Base-by-base conservation (phyloP, 2,329 filamentous ascomycete genomes). In the Lecanicillium sp. region DNA sequence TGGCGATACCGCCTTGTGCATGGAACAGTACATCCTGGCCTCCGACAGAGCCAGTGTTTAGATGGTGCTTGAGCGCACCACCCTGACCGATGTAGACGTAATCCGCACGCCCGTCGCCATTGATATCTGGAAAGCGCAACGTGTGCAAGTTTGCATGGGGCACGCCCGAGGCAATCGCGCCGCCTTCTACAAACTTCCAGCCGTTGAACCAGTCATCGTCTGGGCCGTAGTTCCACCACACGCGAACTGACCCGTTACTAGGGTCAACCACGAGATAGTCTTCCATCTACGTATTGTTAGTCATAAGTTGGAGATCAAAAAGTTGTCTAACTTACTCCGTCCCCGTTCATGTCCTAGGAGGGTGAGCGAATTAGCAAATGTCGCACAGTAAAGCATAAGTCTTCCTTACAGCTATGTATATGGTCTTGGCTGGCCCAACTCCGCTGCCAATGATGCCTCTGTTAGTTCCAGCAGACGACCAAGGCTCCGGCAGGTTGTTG, bases 41-140 rank as follows among this genome's bases (percentile, higher is more conserved):
- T 4, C 45, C 48, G 2, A 31, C 29, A 2, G 44, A 37, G 0
- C 48, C 50, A 0, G 44, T 49, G 14, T 53, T 53, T 29, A 50
- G n/a, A 8, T 41, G 32, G 31, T 50, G 41, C 4, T 36, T 40
- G 12, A 53, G 20, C 9, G 51, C 40, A 3, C 51, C 51, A 1
- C 43, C 42, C 22, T 47, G 27, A 2, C 50, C 51, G 4, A 51
- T 44, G 3, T 45, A 47, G 4, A 54, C 45, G 19, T 52, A 54
- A 38, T 52, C 51, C 5, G 51, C 48, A 9, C 51, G 14, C 5
- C 50, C 49, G 33, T 53, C 51, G 9, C 51, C 50, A 28, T 53
- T 54, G 35, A 53, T 46, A 18, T 53, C 49, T 4, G 50, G 42
- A 28, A 53, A 53, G 3, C 48, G 43, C 0, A 54, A 15, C 2